Base-by-base conservation (phyloP, 2,329 filamentous ascomycete species). In the Aspergillus aculeatus region DNA sequence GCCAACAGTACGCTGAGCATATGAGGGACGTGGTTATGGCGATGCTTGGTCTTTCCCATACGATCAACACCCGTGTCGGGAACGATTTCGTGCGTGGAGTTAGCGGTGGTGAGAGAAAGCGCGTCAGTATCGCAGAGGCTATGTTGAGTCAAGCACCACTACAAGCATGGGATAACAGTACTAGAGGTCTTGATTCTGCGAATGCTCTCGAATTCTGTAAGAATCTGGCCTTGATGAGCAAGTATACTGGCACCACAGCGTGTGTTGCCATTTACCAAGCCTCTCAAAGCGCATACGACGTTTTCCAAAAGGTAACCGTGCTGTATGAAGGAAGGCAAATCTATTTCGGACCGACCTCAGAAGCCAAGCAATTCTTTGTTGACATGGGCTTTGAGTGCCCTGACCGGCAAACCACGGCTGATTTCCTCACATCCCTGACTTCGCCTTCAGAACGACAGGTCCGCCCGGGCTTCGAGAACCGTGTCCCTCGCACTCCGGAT, bases 301-400 rank as follows among this genome's bases (percentile, higher is more conserved):
- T 84, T 11, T 91, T 91, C 63, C 88, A 91, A 72, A 90, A 90
- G 69, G 84, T 84, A 0, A 80, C 83, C 0, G 84, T 92, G 0
- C 77, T 91, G 0, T 90, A 91, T 68, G 86, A 90, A 64, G 89
- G 89, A 1, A 81, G 86, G 0, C 83, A 91, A 68, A 91, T 92
- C 65, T 92, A 85, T 76, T 92, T 88, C 64, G 90, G 89, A 0
- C 82, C 82, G 0, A 82, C 85, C 0, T 68, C 67, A 2, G 73
- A 80, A 2, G 89, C 89, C 0, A 86, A 82, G 64, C 68, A 67
- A 0, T 91, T 84, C 74, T 91, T 92, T 61, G 84, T 88, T 67
- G 76, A 80, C 4, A 81, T 88, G 69, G 89, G 89, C 12, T 91
- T 85, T 80, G 70, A 82, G 38, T 90, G 88, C 65, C 86, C 87